Percentiles rank a stretch among this genome's conserved stretches.
These are phyloP conservation scores for Suillus cothurnatus DNA, from an alignment of 768 basidiomycete species.

Conservation along the genomic window DNA sequence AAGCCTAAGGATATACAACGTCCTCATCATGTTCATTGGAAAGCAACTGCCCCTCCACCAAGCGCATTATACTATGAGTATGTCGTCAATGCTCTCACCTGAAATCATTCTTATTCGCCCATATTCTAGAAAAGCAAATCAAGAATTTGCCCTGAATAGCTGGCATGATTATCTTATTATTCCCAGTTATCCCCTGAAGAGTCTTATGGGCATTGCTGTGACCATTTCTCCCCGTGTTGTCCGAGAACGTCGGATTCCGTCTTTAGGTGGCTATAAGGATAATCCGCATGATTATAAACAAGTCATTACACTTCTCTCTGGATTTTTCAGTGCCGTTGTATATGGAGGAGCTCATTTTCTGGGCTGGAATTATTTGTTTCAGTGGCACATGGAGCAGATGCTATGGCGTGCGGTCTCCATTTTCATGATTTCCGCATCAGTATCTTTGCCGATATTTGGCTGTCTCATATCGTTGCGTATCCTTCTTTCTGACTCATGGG, in stretches of 20 bases:
- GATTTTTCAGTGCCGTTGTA: neutral
- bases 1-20: constrained; percentile 32
- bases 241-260: neutral
- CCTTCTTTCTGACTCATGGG: neutral
- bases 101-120: neutral
- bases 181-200: neutral
- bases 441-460: neutral
- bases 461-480: neutral
- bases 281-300: neutral
- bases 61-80: neutral
- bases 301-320: neutral
- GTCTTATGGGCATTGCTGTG: neutral
- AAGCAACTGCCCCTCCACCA: neutral
- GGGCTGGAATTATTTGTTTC: neutral
- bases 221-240: neutral
- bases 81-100: neutral
- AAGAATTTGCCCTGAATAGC: neutral
- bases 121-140: neutral
- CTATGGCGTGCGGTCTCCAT: neutral
- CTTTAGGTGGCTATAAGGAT: neutral
- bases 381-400: neutral
- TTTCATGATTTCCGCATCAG: neutral
- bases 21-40: constrained; percentile 9
- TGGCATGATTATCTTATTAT: neutral
- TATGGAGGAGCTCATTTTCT: neutral